Evolutionary conservation across 148 eudicot genomes (phyloP).

Genomic region (Rhododendron williamsianum): DNA sequence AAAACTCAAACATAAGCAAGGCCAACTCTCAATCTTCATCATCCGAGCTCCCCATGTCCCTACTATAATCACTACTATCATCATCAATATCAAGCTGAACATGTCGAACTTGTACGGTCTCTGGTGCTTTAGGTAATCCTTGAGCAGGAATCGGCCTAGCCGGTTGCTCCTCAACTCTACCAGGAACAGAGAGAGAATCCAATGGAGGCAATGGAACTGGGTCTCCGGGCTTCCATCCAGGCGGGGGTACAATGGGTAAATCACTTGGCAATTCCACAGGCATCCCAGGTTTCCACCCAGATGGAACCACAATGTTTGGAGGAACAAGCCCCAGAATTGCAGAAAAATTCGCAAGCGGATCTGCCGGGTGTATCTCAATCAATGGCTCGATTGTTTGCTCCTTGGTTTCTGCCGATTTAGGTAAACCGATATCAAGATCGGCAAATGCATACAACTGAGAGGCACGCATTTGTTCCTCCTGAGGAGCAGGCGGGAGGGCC

Average conservation of each 20-base stretch:
- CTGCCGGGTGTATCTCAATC: constrained; percentile 39
- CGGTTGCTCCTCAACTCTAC: constrained; percentile 43
- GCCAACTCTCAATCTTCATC: constrained; percentile 56
- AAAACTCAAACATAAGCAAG: neutral
- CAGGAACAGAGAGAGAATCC: constrained; percentile 44
- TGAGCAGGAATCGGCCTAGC: constrained; percentile 36
- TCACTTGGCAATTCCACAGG: constrained; percentile 77
- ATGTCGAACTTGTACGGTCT: constrained; percentile 72
- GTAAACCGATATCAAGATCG: constrained; percentile 72
- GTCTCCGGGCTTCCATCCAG: constrained; percentile 95
- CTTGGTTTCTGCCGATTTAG: constrained; percentile 51
- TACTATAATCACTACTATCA: constrained; percentile 70
- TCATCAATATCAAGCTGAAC: constrained; percentile 82
- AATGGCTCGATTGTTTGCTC: constrained; percentile 57
- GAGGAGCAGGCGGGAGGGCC: constrained; percentile 94
- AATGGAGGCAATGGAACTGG: constrained; percentile 74
- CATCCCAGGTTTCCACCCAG: constrained; percentile 98
- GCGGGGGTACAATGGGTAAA: constrained; percentile 68
- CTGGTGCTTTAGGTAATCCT: constrained; percentile 36
- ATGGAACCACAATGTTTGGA: constrained; percentile 62
- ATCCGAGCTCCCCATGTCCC: constrained; percentile 56
- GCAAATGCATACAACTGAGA: constrained; percentile 77
- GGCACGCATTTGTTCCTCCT: constrained; percentile 91
- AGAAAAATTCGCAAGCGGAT: constrained; percentile 28
- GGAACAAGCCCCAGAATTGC: constrained; percentile 45